Evolutionary conservation across 1,139 yeast species (phyloP).

Genomic region (Saccharomyces pastorianus): DNA sequence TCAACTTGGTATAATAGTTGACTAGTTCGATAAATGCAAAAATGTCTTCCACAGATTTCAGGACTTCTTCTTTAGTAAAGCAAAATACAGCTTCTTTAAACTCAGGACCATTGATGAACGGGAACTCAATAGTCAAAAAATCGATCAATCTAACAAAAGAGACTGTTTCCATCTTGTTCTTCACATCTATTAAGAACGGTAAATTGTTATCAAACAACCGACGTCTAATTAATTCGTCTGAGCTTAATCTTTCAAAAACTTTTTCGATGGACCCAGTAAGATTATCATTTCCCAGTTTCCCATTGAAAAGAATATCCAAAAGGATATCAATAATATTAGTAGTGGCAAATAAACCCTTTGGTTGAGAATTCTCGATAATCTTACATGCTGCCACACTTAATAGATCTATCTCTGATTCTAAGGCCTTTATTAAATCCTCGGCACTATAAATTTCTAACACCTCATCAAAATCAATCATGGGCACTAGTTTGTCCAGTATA

Average conservation of each 20-base stretch:
- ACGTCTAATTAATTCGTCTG: constrained; percentile 28
- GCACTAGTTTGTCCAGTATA: constrained; percentile 23
- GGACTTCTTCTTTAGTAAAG: constrained; percentile 14
- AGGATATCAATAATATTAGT: constrained; percentile 26
- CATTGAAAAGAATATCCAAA: constrained; percentile 19
- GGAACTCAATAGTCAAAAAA: constrained; percentile 22
- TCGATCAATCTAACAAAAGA: constrained; percentile 26
- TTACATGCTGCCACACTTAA: constrained; percentile 29
- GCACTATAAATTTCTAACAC: constrained; percentile 25
- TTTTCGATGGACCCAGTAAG: constrained; percentile 30
- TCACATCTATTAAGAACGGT: constrained; percentile 15
- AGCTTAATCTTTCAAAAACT: constrained; percentile 17
- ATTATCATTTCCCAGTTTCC: constrained; percentile 15
- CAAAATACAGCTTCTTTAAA: constrained; percentile 23
- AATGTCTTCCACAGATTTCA: constrained; percentile 22
- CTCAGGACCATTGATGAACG: constrained; percentile 19
- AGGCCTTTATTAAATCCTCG: constrained; percentile 27
- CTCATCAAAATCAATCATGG: constrained; percentile 26
- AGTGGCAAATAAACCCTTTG: constrained; percentile 30
- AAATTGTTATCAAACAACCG: constrained; percentile 25
- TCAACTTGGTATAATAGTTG: constrained; percentile 24
- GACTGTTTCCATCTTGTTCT: constrained; percentile 14
- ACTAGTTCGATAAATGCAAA: constrained; percentile 27
- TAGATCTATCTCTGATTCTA: constrained; percentile 23
- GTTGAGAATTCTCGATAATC: constrained; percentile 29